These are phyloP conservation scores for Talaromyces sp. DNA, from an alignment of 2,329 filamentous ascomycete genomes.

Conservation along the genomic window DNA sequence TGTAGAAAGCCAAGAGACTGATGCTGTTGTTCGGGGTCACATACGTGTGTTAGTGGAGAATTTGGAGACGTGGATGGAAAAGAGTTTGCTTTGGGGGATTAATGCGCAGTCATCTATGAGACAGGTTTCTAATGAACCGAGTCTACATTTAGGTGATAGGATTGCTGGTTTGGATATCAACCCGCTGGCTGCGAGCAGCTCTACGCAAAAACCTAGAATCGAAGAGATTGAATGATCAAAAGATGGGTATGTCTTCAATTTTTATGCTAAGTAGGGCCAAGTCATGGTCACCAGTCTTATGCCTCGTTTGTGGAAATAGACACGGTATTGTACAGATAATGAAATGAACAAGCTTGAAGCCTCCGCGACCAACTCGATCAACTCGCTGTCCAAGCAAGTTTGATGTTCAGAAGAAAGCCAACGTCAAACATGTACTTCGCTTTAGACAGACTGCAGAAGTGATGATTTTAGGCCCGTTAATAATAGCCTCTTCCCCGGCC, in stretches of 20 bases:
- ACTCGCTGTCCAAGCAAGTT: neutral
- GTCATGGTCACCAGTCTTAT: neutral
- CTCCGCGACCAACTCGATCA: too few species aligned
- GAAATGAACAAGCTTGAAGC: neutral
- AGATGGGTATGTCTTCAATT: conserved; percentile 11
- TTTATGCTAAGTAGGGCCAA: neutral
- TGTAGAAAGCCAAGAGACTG: conserved; percentile 36
- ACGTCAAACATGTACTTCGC: neutral
- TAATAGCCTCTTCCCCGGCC: conserved; percentile 18
- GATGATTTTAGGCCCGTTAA: neutral
- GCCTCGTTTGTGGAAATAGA: neutral
- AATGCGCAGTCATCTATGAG: conserved; percentile 18
- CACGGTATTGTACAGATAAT: neutral
- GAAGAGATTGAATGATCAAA: conserved; percentile 36
- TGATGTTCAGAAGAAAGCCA: neutral
- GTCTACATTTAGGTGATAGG: conserved; percentile 32
- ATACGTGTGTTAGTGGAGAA: conserved; percentile 37
- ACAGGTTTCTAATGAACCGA: conserved; percentile 10
- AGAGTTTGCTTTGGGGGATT: conserved; percentile 38
- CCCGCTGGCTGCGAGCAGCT: conserved; percentile 25
- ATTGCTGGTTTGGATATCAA: conserved; percentile 36
- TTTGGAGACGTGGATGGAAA: conserved; percentile 41
- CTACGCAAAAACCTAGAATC: conserved; percentile 28
- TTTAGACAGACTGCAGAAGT: neutral
- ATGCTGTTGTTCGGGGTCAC: conserved; percentile 37